phyloP scores from a whole-genome alignment of 2,329 filamentous ascomycete species.

The Bipolaris oryzae region DNA sequence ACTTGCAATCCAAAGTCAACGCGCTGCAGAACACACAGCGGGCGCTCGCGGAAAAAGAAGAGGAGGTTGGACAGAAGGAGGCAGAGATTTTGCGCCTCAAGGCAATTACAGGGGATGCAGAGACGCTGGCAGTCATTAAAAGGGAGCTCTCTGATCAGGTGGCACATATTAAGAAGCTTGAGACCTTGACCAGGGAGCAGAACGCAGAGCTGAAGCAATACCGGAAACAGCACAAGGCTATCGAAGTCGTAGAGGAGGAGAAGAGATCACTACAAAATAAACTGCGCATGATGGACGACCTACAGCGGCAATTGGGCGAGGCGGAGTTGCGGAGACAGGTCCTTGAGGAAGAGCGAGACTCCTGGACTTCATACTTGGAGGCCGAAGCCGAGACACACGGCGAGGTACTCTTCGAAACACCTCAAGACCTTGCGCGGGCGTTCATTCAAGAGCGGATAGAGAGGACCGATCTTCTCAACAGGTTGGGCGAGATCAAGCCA shows the following conservation, averaged over 20 bases:
- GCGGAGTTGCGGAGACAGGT: slow-evolving; percentile 81
- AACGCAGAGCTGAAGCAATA: slow-evolving; percentile 78
- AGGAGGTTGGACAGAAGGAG: slow-evolving; percentile 75
- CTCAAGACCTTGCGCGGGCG: slow-evolving; percentile 83
- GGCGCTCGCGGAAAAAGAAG: slow-evolving; percentile 71
- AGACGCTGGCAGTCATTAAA: slow-evolving; percentile 84
- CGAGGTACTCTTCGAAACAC: slow-evolving; percentile 80
- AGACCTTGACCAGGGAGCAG: slow-evolving; percentile 81
- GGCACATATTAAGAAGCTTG: slow-evolving; percentile 83
- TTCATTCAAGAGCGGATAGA: slow-evolving; percentile 83
- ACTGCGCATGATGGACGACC: slow-evolving; percentile 72
- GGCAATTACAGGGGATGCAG: slow-evolving; percentile 83
- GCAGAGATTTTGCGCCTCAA: slow-evolving; percentile 83
- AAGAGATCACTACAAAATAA: slow-evolving; percentile 82
- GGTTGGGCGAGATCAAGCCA: slow-evolving; percentile 76
- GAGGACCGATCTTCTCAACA: slow-evolving; percentile 78
- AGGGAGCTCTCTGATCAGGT: slow-evolving; percentile 90
- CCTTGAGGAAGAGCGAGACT: slow-evolving; percentile 83
- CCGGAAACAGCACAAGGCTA: slow-evolving; percentile 80
- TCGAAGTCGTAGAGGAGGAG: slow-evolving; percentile 94
- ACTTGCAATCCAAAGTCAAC: slow-evolving; percentile 62
- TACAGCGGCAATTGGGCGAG: slow-evolving; percentile 80
- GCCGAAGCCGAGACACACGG: slow-evolving; percentile 65
- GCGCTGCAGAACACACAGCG: slow-evolving; percentile 67
- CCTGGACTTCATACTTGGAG: slow-evolving; percentile 87